Evolutionary conservation across 192 early-diverging fungal species (phyloP), one percentile per base, ranked within the genome.

Genomic region (Entrophospora sp.): DNA sequence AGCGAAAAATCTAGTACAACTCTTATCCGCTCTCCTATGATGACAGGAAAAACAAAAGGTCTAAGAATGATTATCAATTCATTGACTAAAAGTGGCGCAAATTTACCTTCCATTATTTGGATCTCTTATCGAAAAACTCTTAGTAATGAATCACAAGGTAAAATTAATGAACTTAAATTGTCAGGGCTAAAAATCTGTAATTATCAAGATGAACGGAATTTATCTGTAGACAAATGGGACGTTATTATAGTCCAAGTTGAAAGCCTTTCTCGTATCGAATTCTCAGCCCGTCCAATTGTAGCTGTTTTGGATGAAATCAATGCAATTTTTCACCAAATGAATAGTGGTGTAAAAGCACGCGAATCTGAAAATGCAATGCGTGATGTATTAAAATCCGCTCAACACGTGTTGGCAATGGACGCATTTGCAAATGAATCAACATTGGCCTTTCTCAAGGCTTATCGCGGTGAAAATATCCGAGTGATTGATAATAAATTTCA

Each of bases 321-420:
- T 62, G 22, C 25, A 8, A 62, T 62, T 45, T 25, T 62, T 38
- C 60, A 6, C 12, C 42, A 62, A 62, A 62, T 62, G 58, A 40
- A 34, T 38, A 60, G 37, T 40, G 3, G 58, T 30, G 16, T 28
- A 28, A 20, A 60, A 40, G 36, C 20, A 16, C 35, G 36, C 0
- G 37, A 60, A 60, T 60, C 58, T 18, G 58, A 60, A 22, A 60
- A 60, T 60, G 58, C 58, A 14, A 60, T 60, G 58, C 37, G 58
- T 13, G 37, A 60, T 42, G 9, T 60, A 2, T 60, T 60, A 60
- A 60, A 31, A 38, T 60, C 22, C 0, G 37, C 1, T 24, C 2
- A 3, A 16, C 27, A 62, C 45, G 60, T 62, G 8, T 20, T 62
- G 6, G 22, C 60, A 4, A 62, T 45, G 60, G 43, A 61, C 45